Conservation (phyloP, 495 filamentous ascomycete genomes). For the Cercophora samala region DNA sequence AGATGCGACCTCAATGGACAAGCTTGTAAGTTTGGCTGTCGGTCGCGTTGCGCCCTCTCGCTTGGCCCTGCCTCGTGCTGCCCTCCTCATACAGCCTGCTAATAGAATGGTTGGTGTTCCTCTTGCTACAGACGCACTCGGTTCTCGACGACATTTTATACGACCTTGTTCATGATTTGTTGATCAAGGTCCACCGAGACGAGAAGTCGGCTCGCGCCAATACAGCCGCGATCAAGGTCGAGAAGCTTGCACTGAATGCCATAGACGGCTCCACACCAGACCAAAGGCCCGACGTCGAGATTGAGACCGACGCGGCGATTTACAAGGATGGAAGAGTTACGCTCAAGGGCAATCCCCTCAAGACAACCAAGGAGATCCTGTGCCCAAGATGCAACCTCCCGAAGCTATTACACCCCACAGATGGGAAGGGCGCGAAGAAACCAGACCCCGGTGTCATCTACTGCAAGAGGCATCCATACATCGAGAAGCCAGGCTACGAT, state of each 20-base stretch:
- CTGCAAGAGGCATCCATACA: conserved; percentile 72
- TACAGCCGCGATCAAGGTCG: conserved; percentile 68
- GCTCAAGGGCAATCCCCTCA: conserved; percentile 72
- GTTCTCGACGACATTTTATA: conserved; percentile 67
- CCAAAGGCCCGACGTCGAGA: conserved; percentile 46
- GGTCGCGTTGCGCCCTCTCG: conserved; percentile 2
- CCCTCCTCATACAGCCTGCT: conserved; percentile 1
- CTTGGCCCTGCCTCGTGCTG: conserved; percentile 1
- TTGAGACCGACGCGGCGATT: conserved; percentile 68
- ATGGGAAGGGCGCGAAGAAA: conserved; percentile 57
- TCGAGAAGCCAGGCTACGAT: conserved; percentile 69
- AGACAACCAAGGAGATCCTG: conserved; percentile 66
- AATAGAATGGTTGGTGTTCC: conserved; percentile 6
- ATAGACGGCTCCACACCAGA: conserved; percentile 43
- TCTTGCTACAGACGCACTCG: conserved; percentile 42
- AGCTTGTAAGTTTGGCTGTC: conserved; percentile 41
- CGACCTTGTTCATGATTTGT: conserved; percentile 68
- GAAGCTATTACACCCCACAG: conserved; percentile 59
- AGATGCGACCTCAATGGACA: conserved; percentile 40
- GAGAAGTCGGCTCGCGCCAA: conserved; percentile 69
- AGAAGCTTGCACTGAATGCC: conserved; percentile 61
- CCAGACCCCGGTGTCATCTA: conserved; percentile 64
- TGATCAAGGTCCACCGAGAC: conserved; percentile 68
- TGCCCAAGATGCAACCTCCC: conserved; percentile 66
- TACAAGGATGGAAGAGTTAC: conserved; percentile 69